Evolutionary conservation across 2,329 filamentous ascomycete species (phyloP), one percentile per base, ranked within the genome.

Genomic region (Cladosporium sp.): DNA sequence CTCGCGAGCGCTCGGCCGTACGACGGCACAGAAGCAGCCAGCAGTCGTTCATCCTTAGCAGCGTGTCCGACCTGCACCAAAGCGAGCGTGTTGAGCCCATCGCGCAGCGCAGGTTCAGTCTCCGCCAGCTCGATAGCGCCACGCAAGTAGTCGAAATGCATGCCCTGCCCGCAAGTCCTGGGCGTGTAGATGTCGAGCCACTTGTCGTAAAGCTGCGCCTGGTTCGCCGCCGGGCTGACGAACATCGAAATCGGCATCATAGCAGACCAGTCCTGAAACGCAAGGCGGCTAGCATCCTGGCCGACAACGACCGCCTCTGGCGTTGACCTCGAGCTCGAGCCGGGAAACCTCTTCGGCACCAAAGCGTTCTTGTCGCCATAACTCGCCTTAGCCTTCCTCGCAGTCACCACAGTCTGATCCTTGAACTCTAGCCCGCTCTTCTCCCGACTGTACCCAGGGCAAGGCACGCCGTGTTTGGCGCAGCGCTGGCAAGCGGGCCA

Each of bases 161-260:
- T 31, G 35, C 63, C 57, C 31, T 60, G 63, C n/a, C 63, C 44
- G 12, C 46, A 33, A 8, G 58, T 62, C 21, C 14, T 50, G 1
- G 67, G 67, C 35, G 55, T 61, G 14, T 68, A 68, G 12, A 68
- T 60, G 7, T 57, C 44, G 57, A 68, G 59, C 46, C 62, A 65
- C 14, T 50, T 64, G 31, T 68, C 52, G 16, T 66, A 68, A 23
- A 73, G 64, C 37, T 71, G 68, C 31, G 56, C 53, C n/a, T 71
- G 67, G 8, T 69, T 67, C 8, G 64, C 67, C 12, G 67, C 62
- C 10, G 56, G 37, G 11, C 64, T 61, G 10, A 31, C 40, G 5
- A 46, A 21, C 31, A 40, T 60, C 18, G n/a, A 57, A 6, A 56
- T 57, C 18, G 52, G 52, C 50, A 56, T 40, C 18, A 31, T 44